Percentiles rank a stretch among this genome's conserved stretches.
Conservation (phyloP, 495 filamentous ascomycete genomes). For the Penicillium silybi region DNA sequence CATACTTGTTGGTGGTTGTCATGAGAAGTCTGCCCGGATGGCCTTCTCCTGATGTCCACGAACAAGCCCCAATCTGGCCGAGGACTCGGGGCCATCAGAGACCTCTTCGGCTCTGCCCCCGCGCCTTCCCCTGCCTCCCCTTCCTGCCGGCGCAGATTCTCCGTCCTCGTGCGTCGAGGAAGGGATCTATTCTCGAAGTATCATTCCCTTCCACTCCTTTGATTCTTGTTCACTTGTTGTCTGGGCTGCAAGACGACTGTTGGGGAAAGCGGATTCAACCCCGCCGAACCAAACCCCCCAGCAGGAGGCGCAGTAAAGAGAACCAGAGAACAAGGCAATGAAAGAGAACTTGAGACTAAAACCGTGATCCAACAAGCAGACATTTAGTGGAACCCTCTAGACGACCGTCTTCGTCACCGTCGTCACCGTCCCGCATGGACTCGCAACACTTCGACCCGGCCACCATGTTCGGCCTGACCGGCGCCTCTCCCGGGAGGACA, state of each 20-base stretch:
- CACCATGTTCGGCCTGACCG: slow-evolving; percentile 36
- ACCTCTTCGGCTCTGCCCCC: slow-evolving; percentile 35
- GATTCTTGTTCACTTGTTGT: background rate
- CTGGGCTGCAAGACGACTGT: background rate
- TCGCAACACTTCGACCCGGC: slow-evolving; percentile 38
- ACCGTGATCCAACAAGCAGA: slow-evolving; percentile 8
- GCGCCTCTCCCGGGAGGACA: slow-evolving; percentile 32
- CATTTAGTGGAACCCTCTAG: slow-evolving; percentile 13
- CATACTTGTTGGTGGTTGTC: no score
- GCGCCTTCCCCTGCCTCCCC: slow-evolving; percentile 27
- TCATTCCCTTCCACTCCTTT: slow-evolving; percentile 14
- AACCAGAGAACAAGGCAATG: background rate
- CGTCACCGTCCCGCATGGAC: slow-evolving; percentile 29
- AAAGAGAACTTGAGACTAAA: slow-evolving; percentile 4
- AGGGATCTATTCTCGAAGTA: slow-evolving; percentile 41
- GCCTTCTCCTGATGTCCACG: slow-evolving; percentile 36
- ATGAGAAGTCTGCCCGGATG: slow-evolving; percentile 24
- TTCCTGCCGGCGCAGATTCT: slow-evolving; percentile 32
- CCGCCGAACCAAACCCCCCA: slow-evolving; percentile 10
- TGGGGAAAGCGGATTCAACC: slow-evolving; percentile 11
- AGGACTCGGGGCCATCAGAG: slow-evolving; percentile 35
- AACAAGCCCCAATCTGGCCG: slow-evolving; percentile 35
- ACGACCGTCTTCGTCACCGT: slow-evolving; percentile 13
- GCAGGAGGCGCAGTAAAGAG: slow-evolving; percentile 6
- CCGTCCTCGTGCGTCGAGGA: slow-evolving; percentile 39